Evolutionary conservation across 169 alveolate genomes (phyloP).

Genomic region (Plasmodium relictum): DNA sequence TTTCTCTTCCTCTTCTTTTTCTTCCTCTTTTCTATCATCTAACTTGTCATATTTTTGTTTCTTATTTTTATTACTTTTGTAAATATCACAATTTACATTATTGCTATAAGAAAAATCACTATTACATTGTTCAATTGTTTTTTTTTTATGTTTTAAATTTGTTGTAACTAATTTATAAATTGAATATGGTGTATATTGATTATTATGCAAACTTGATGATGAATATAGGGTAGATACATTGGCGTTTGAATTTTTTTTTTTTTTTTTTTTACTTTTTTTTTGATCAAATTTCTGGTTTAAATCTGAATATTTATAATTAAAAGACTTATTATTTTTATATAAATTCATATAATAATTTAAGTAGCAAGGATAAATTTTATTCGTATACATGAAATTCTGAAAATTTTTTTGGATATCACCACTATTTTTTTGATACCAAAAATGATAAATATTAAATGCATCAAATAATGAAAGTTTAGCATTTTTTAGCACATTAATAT

Average conservation of each 20-base stretch:
- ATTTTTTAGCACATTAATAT: conserved; percentile 45
- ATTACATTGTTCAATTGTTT: background rate
- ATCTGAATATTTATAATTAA: conserved; percentile 16
- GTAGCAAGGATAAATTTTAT: conserved; percentile 68
- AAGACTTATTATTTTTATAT: conserved; percentile 37
- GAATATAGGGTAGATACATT: background rate
- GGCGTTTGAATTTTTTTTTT: background rate
- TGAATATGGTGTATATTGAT: background rate
- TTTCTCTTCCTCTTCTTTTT: background rate
- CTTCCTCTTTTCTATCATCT: background rate
- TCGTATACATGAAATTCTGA: conserved; percentile 53
- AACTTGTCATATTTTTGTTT: background rate
- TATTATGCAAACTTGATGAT: background rate
- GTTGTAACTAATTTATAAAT: background rate
- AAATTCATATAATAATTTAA: conserved; percentile 59
- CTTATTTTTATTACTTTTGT: background rate
- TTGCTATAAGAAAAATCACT: background rate
- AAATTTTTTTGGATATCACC: conserved; percentile 36
- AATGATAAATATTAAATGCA: conserved; percentile 57
- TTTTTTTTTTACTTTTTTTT: background rate
- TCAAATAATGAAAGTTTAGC: conserved; percentile 59
- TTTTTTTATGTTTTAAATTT: background rate
- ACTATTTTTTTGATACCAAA: conserved; percentile 73
- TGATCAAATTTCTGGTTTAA: background rate
- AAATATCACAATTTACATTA: background rate